Conservation (phyloP, 768 basidiomycete species). For the Scleroderma citrinum region DNA sequence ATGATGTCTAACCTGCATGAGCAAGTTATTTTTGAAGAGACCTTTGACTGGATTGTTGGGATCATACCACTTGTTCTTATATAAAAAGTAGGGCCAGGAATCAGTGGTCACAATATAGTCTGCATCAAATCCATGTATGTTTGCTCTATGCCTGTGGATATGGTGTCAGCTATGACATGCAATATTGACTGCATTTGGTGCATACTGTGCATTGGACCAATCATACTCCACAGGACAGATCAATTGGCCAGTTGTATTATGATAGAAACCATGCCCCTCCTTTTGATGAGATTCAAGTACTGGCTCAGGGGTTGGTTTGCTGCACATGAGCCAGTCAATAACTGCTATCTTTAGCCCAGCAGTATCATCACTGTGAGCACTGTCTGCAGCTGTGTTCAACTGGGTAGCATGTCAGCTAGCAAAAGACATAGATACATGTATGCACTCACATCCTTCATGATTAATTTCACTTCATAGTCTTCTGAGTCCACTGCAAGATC, state of each 20-base stretch:
- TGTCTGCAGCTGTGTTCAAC: too few relatives aligned
- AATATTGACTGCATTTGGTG: neutral
- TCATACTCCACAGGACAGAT: neutral
- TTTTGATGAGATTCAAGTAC: neutral
- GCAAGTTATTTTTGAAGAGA: conserved; percentile 12
- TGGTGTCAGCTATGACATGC: neutral
- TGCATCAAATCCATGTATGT: conserved; percentile 11
- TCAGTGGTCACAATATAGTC: conserved; percentile 10
- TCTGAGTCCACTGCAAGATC: neutral
- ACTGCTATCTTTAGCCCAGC: too few relatives aligned
- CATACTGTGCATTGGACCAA: neutral
- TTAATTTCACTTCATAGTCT: neutral
- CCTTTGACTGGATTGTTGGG: conserved; percentile 7
- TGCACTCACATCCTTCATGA: neutral
- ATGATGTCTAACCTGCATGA: conserved; percentile 12
- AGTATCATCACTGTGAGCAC: too few relatives aligned
- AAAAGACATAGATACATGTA: neutral
- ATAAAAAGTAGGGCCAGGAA: conserved; percentile 17
- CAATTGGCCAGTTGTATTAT: neutral
- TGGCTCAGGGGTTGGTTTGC: too few relatives aligned
- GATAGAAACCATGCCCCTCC: neutral
- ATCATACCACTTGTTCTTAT: conserved; percentile 4
- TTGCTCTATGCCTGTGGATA: neutral
- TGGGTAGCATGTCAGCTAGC: neutral
- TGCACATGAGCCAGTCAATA: too few relatives aligned